Base-by-base conservation (phyloP, 2,329 filamentous ascomycete species). In the Aspergillus clavatus region DNA sequence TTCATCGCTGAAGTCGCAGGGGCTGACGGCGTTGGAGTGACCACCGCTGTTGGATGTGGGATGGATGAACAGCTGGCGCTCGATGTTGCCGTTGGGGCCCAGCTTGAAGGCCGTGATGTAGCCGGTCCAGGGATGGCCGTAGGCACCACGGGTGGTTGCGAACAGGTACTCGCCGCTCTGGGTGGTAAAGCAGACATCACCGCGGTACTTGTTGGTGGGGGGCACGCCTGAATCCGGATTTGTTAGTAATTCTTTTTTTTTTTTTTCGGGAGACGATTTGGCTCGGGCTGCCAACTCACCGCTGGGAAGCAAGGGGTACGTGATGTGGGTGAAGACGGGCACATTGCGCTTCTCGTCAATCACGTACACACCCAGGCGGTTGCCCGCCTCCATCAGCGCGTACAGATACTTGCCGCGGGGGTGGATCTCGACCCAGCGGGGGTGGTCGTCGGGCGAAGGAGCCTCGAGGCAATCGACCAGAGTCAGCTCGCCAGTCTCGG, bases 371-470 rank as follows among this genome's bases (percentile, higher is more conserved):
- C 82, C 88, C 45, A 95, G 71, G 41, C 84, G 76, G 72, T 95
- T 95, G 43, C 88, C 87, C n/a, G 83, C 84, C 69, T 95, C 89
- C 86, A 93, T 94, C 56, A 95, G 76, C 6, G 80, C 87, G 69
- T 94, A 95, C 45, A 95, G 76, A 67, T 89, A 89, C 46, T 82
- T 79, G 16, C 87, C 87, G 1, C 79, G 79, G 2, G 84, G 84
- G 65, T 91, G 86, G 63, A 94, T 84, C 56, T 87, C 87, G 11
- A 94, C 86, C 89, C 89, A 95, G 59, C 89, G 81, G 12, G 89
- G 89, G 65, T 93, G 89, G 66, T 95, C 89, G 49, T 77, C 76
- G 2, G 79, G 69, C 37, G 77, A 76, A 0, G 87, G 87, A 22
- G 87, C 87, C 51, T 85, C 79, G 26, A 90, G 75, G 60, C 78